Evolutionary conservation across 2,329 filamentous ascomycete species (phyloP).

Genomic region (Dryadomyces quercivorus): DNA sequence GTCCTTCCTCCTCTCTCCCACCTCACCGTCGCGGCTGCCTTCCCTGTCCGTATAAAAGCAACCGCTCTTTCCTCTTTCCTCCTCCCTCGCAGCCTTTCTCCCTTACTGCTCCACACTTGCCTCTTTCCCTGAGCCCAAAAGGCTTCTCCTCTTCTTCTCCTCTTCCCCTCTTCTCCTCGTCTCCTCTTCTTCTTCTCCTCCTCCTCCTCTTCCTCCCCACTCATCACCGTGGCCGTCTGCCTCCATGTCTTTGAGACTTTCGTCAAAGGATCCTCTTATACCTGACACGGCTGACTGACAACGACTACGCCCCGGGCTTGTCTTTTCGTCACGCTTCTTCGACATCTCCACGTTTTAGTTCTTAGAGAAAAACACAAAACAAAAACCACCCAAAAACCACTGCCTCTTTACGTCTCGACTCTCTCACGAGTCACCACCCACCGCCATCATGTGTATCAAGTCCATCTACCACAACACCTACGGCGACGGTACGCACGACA

Average conservation of each 20-base stretch:
- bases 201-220: neutral
- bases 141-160: neutral
- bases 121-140: neutral
- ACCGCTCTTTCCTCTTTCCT: neutral
- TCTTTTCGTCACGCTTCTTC: neutral
- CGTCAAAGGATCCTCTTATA: slow-evolving; percentile 17
- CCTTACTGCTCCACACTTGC: neutral
- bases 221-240: slow-evolving; percentile 4
- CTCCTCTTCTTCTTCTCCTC: neutral
- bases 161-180: neutral
- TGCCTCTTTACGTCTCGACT: slow-evolving; percentile 1
- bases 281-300: slow-evolving; percentile 24
- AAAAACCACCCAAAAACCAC: neutral
- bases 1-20: neutral
- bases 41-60: neutral
- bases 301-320: neutral
- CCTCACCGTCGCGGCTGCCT: neutral
- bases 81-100: neutral
- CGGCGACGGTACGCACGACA: slow-evolving; percentile 17
- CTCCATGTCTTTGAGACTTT: slow-evolving; percentile 20
- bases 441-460: slow-evolving; percentile 21
- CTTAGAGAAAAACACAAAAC: neutral
- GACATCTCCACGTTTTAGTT: neutral
- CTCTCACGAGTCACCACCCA: neutral
- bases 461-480: slow-evolving; percentile 22